Conservation (phyloP, 371 early-diverging fungal genomes). For the Mucor sp. region DNA sequence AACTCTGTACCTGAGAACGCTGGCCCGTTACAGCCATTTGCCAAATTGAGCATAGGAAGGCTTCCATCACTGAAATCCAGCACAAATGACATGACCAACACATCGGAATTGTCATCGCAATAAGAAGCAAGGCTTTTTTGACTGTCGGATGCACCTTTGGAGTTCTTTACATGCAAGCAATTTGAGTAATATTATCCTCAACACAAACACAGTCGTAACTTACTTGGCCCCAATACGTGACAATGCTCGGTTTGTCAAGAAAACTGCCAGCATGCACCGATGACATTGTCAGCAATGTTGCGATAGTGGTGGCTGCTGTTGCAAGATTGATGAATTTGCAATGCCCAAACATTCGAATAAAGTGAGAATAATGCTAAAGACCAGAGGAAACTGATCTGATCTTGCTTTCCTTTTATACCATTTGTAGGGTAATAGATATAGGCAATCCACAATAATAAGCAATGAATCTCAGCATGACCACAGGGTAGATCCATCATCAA, state of each 20-base stretch:
- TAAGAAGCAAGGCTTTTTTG: constrained; percentile 54
- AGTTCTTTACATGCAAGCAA: background rate
- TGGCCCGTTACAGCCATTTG: constrained; percentile 57
- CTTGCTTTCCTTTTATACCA: background rate
- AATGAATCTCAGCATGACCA: background rate
- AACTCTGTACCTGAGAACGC: constrained; percentile 55
- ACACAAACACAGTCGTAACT: background rate
- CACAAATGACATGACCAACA: constrained; percentile 63
- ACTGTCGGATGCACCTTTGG: background rate
- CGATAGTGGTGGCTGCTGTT: background rate
- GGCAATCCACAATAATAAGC: background rate
- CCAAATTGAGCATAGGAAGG: constrained; percentile 56
- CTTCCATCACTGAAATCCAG: constrained; percentile 50
- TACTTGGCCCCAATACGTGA: constrained; percentile 35
- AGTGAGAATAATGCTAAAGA: background rate
- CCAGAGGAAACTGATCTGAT: background rate
- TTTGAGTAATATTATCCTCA: background rate
- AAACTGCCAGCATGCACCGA: constrained; percentile 3
- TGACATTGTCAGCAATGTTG: background rate
- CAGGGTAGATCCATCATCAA: background rate
- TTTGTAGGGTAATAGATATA: background rate
- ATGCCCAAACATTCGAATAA: background rate
- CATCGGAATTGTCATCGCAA: constrained; percentile 58
- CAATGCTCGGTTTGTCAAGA: constrained; percentile 14
- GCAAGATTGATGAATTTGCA: background rate